These are phyloP conservation scores for Rhizoctonia solani DNA, from an alignment of 1,284 basidiomycete genomes.

Conservation along the genomic window DNA sequence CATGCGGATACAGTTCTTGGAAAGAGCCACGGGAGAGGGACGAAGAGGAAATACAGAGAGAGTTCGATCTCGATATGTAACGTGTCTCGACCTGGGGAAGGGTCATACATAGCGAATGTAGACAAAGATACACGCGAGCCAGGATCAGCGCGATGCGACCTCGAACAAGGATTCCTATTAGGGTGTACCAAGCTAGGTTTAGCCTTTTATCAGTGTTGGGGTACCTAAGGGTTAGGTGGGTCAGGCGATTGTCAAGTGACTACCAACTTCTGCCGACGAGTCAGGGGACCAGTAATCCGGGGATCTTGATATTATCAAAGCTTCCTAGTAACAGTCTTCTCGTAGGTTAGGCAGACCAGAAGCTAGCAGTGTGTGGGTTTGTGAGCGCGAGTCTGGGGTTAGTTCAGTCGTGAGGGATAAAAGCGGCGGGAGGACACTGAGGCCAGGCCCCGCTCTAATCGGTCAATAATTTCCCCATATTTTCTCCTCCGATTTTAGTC, in stretches of 20 bases:
- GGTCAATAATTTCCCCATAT: conserved; percentile 3
- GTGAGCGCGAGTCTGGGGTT: neutral
- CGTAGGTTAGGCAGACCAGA: conserved; percentile 24
- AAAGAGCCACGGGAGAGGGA: conserved; percentile 1
- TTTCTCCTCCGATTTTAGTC: conserved; percentile 29
- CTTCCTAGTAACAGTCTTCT: conserved; percentile 30
- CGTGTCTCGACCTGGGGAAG: conserved; percentile 16
- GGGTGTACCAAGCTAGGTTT: conserved; percentile 1
- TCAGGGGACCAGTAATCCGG: conserved; percentile 28
- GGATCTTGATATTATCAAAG: neutral
- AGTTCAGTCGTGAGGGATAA: conserved; percentile 11
- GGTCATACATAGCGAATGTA: neutral
- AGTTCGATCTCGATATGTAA: conserved; percentile 1
- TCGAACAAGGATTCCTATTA: neutral
- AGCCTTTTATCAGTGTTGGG: conserved; percentile 28
- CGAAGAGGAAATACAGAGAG: conserved; percentile 4
- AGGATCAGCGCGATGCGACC: conserved; percentile 22
- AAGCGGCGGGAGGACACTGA: conserved; percentile 9
- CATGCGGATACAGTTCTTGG: conserved; percentile 10
- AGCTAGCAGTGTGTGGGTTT: conserved; percentile 20
- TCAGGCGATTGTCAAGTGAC: conserved; percentile 34
- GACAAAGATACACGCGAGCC: neutral
- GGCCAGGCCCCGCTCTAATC: conserved; percentile 13
- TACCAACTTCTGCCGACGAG: conserved; percentile 24
- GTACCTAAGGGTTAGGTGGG: conserved; percentile 17